Evolutionary conservation across 78 protist genomes (phyloP).

Genomic region (Cavenderia fasciculata): DNA sequence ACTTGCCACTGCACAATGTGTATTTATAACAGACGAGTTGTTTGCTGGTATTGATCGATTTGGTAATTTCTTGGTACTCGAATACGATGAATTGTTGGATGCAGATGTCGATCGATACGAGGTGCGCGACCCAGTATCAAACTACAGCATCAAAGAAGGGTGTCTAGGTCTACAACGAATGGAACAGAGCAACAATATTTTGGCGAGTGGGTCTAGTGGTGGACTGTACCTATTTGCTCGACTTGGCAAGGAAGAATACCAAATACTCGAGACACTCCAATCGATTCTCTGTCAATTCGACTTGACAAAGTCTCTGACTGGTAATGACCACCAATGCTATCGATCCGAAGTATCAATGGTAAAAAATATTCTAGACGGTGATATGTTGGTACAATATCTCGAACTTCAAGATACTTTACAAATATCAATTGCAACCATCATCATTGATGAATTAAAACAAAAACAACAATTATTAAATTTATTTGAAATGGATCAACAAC

Average conservation of each 20-base stretch:
- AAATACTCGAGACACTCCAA: not conserved
- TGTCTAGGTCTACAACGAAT: not conserved
- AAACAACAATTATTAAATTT: no score
- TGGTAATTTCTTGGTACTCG: no score
- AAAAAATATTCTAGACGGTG: slow-evolving; percentile 34
- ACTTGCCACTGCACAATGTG: no score
- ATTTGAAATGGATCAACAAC: no score
- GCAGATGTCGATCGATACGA: not conserved
- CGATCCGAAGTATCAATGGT: slow-evolving; percentile 9
- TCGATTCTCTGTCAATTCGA: not conserved
- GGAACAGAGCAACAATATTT: not conserved
- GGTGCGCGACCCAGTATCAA: not conserved
- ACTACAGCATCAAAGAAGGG: slow-evolving; percentile 8
- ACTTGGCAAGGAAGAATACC: not conserved
- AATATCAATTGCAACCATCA: no score
- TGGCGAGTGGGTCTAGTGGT: not conserved
- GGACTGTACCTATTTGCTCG: not conserved
- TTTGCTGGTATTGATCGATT: no score
- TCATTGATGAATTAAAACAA: no score
- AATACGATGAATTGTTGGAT: no score
- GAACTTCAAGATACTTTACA: not conserved
- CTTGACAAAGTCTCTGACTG: not conserved
- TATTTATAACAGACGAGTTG: no score
- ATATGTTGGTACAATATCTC: slow-evolving; percentile 31
- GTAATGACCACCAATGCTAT: slow-evolving; percentile 16